Conservation (phyloP, 768 basidiomycete species). For the Calocera cornea region DNA sequence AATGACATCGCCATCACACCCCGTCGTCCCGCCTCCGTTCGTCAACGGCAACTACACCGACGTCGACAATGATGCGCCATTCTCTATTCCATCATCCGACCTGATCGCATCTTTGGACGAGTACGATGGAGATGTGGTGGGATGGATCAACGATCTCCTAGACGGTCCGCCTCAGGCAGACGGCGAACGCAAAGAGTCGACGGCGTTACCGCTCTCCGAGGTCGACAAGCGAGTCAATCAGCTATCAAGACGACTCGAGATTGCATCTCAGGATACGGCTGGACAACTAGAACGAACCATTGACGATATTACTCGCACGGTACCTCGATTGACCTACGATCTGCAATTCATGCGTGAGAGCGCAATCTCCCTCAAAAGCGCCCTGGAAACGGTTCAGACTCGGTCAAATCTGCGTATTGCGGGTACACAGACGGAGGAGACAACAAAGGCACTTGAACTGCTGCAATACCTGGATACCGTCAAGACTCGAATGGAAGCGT, state of each 20-base stretch:
- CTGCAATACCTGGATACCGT: slow-evolving; percentile 72
- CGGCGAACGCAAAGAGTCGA: background rate
- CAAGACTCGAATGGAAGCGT: slow-evolving; percentile 74
- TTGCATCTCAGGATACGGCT: slow-evolving; percentile 80
- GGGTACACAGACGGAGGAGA: slow-evolving; percentile 36
- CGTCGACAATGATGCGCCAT: background rate
- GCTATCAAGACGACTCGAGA: slow-evolving; percentile 65
- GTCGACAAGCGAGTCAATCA: slow-evolving; percentile 65
- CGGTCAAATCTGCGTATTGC: slow-evolving; percentile 31
- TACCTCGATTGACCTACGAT: slow-evolving; percentile 87
- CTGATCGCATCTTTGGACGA: slow-evolving; percentile 36
- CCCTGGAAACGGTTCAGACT: slow-evolving; percentile 48
- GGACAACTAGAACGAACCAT: slow-evolving; percentile 74
- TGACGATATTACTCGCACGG: slow-evolving; percentile 79
- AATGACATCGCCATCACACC: background rate
- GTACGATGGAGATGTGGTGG: slow-evolving; percentile 40
- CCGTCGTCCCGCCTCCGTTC: background rate
- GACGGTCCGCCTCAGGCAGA: slow-evolving; percentile 26
- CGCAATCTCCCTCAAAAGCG: slow-evolving; percentile 58
- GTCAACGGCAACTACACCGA: background rate
- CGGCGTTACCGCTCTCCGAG: slow-evolving; percentile 34
- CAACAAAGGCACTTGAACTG: slow-evolving; percentile 53
- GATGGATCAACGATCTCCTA: slow-evolving; percentile 62
- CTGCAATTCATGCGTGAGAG: slow-evolving; percentile 94
- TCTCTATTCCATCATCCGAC: slow-evolving; percentile 12